Evolutionary conservation across 495 filamentous ascomycete species (phyloP).

Genomic region (Penicillium angulare): DNA sequence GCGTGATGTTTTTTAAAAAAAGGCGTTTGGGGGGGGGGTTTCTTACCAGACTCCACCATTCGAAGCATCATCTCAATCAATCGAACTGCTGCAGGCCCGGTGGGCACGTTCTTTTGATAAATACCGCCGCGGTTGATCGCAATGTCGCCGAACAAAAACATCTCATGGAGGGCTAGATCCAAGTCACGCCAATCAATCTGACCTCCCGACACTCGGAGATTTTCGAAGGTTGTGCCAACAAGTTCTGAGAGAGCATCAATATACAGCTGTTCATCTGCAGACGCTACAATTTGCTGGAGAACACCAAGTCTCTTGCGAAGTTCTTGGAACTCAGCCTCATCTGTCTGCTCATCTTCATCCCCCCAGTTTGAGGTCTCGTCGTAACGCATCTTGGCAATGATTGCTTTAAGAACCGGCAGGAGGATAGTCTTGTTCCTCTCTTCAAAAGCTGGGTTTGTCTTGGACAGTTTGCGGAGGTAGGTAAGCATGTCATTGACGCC

Average conservation of each 20-base stretch:
- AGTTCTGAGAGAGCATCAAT: conserved; percentile 80
- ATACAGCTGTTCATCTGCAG: conserved; percentile 80
- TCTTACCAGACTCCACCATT: conserved; percentile 76
- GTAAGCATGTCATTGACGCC: conserved; percentile 86
- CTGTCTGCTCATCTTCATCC: conserved; percentile 88
- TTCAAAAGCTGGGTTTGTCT: conserved; percentile 56
- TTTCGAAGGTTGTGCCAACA: conserved; percentile 78
- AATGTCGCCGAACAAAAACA: conserved; percentile 93
- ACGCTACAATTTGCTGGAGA: conserved; percentile 85
- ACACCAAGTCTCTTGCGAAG: conserved; percentile 83
- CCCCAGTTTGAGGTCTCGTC: conserved; percentile 95
- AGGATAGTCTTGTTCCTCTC: conserved; percentile 73
- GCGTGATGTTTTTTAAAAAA: too few species aligned
- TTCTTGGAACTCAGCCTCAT: conserved; percentile 98
- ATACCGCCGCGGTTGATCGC: conserved; percentile 81
- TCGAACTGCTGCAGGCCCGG: conserved; percentile 68
- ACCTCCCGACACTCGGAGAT: conserved; percentile 63
- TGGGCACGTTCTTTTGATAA: conserved; percentile 76
- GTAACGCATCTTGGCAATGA: conserved; percentile 92
- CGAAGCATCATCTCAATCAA: conserved; percentile 87
- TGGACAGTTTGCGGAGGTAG: conserved; percentile 77
- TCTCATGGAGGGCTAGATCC: conserved; percentile 93
- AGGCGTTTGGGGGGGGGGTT: conserved; percentile 42
- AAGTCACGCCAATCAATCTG: conserved; percentile 92
- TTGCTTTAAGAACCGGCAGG: conserved; percentile 81